phyloP scores from a whole-genome alignment of 768 basidiomycete genomes.

The Leccinum fibrillosum region DNA sequence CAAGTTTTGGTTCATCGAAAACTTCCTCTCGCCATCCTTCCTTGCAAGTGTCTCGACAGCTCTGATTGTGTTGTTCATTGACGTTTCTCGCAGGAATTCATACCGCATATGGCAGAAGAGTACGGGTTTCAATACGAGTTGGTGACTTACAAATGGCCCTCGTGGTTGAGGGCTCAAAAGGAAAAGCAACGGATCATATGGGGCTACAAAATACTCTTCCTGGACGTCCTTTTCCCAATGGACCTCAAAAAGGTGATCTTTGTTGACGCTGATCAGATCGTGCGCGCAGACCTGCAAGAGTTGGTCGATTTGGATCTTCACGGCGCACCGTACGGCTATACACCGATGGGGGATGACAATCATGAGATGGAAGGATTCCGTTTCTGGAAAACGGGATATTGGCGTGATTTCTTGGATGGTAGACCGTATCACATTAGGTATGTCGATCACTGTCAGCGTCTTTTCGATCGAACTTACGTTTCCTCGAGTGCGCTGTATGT shows the following conservation, averaged over 20 bases:
- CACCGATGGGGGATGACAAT: constrained; percentile 97
- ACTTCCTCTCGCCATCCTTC: constrained; percentile 98
- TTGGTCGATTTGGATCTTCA: constrained; percentile 90
- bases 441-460: constrained; percentile 13
- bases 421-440: constrained; percentile 94
- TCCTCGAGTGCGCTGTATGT: constrained; percentile 86
- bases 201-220: constrained; percentile 99
- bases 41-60: constrained; percentile 48
- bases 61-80: not conserved
- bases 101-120: constrained; percentile 86
- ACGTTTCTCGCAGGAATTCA: constrained; percentile 67
- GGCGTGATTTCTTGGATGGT: constrained; percentile 84
- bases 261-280: constrained; percentile 97
- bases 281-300: constrained; percentile 93
- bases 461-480: constrained; percentile 7
- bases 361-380: constrained; percentile 95
- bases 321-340: constrained; percentile 92
- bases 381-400: constrained; percentile 98
- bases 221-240: constrained; percentile 98
- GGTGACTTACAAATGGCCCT: constrained; percentile 99
- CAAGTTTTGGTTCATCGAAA: constrained; percentile 99
- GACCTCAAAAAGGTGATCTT: constrained; percentile 99
- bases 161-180: constrained; percentile 93
- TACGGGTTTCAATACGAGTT: constrained; percentile 96
- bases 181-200: constrained; percentile 99